Base-by-base conservation (phyloP, 306 rosid species). In the Castanea crenata region DNA sequence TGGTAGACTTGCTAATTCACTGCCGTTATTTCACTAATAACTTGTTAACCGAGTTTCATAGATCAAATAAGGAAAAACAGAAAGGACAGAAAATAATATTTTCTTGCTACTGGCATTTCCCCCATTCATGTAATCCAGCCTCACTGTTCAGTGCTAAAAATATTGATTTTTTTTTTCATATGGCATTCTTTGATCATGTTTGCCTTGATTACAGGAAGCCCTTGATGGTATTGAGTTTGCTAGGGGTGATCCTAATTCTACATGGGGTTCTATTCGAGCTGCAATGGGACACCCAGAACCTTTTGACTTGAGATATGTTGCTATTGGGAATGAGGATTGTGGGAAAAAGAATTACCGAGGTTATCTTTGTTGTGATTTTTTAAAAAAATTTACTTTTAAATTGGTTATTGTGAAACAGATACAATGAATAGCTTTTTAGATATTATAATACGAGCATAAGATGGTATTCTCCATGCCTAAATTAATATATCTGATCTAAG, bases 211-310 rank as follows among this genome's bases (percentile, higher is more conserved):
- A 16, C 70, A 94, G 98, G 98, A 94, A 86, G 98, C 97, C 82
- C 97, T 94, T 77, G 97, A 94, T 51, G 92, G 98, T 70, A 77
- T 94, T 29, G 97, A 94, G 85, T 94, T 94, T 83, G 98, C 98
- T 0, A 92, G 87, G 85, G 98, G 97, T n/a, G 78, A 69, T 65
- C 75, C 91, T 5, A 54, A 27, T 23, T 90, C 98, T 49, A 74
- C 62, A 58, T 94, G 98, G 97, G 98, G 97, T 27, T 84, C 92
- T 29, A 12, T 89, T 44, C 91, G 98, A 80, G 97, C 90, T 76
- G 23, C 83, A 16, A 87, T 93, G 98, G 97, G 97, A 77, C 98
- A 88, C 80, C 88, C 90, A 13, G 51, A 90, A 31, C 98, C 98
- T 55, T 93, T 90, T 81, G 91, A 93, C 78, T 79, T 93, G 41